Percentiles rank a stretch among this genome's conserved stretches.
Conservation (phyloP, 257 asterid species). For the Datura wrightii region DNA sequence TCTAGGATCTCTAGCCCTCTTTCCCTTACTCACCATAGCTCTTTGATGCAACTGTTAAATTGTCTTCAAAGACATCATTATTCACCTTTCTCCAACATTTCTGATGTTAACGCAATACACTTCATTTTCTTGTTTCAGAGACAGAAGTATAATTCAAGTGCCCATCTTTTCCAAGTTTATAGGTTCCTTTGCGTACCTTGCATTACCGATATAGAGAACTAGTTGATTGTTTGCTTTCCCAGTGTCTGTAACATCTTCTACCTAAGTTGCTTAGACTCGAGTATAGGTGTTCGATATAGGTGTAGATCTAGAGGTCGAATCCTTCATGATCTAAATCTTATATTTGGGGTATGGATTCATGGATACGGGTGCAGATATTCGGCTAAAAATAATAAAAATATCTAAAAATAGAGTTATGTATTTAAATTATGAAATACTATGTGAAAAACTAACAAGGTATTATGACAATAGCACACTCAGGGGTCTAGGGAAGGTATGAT, state of each 20-base stretch:
- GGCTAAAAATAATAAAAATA: neutral
- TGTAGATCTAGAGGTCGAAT: neutral
- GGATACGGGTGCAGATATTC: neutral
- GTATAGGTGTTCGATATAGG: neutral
- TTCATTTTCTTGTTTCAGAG: neutral
- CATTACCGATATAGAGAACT: neutral
- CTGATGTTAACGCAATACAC: neutral
- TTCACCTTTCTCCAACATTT: neutral
- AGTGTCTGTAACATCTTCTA: conserved; percentile 57
- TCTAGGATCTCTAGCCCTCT: neutral
- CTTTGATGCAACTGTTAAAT: neutral
- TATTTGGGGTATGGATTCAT: neutral
- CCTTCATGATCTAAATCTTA: neutral
- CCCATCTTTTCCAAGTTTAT: neutral
- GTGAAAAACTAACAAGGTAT: neutral
- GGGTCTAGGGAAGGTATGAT: neutral
- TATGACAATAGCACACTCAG: neutral
- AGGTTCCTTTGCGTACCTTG: neutral
- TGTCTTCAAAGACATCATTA: neutral
- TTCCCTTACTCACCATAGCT: conserved; percentile 1
- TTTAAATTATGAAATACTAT: neutral
- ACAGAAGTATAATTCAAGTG: neutral
- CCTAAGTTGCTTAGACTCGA: neutral
- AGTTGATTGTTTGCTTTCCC: conserved; percentile 38
- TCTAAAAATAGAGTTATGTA: neutral